These are phyloP conservation scores for Chrysoporthe deuterocubensis DNA, from an alignment of 2,329 filamentous ascomycete species.

Conservation along the genomic window DNA sequence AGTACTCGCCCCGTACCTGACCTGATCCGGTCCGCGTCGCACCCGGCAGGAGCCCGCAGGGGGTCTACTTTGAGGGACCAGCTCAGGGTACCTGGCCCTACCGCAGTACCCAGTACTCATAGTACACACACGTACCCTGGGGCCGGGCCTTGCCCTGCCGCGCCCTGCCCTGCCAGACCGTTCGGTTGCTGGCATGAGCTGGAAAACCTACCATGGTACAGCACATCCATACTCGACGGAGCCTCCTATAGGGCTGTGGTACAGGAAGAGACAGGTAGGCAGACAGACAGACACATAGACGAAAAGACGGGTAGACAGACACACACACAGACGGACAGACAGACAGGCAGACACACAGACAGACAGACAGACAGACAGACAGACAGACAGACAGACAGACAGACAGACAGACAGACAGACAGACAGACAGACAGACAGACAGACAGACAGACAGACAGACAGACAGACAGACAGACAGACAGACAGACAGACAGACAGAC, in stretches of 20 bases:
- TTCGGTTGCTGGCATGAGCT: not conserved
- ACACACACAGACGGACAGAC: no score
- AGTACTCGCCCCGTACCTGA: not conserved
- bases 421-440: no score
- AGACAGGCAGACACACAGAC: no score
- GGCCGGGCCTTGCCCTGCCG: not conserved
- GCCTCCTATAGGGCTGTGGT: not conserved
- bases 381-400: no score
- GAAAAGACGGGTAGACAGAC: no score
- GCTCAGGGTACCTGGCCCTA: slow-evolving; percentile 4
- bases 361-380: no score
- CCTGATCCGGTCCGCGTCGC: slow-evolving; percentile 2
- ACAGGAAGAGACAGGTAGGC: not conserved
- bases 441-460: no score
- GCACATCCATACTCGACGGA: not conserved
- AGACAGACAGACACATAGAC: not conserved
- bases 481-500: no score
- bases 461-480: no score
- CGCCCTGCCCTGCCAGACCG: not conserved
- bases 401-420: no score
- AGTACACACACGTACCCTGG: not conserved
- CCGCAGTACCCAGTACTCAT: no score
- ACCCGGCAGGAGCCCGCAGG: not conserved
- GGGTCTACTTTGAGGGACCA: not conserved
- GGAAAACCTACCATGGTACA: not conserved